These are phyloP conservation scores for Leccinum truebloodii DNA, from an alignment of 768 basidiomycete species.

Conservation along the genomic window DNA sequence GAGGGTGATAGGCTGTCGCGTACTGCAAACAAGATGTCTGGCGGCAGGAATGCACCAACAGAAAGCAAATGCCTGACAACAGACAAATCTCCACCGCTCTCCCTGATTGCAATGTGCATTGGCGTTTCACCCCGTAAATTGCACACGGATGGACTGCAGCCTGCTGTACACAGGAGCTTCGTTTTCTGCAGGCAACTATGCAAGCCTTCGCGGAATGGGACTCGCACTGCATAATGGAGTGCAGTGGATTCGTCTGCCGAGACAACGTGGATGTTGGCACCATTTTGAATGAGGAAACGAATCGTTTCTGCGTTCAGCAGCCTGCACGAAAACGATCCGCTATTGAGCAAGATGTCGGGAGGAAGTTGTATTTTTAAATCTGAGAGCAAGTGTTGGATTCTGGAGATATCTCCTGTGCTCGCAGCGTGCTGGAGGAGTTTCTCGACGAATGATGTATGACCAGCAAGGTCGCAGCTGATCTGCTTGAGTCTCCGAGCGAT, in stretches of 20 bases:
- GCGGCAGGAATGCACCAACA: neutral
- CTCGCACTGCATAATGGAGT: neutral
- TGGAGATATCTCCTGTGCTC: neutral
- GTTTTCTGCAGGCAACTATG: neutral
- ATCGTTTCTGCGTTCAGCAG: neutral
- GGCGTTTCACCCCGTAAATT: neutral
- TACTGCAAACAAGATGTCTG: neutral
- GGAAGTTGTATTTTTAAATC: neutral
- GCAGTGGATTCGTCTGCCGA: neutral
- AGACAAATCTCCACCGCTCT: neutral
- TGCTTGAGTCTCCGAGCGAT: neutral
- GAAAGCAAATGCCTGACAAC: neutral
- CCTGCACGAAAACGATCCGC: fast-evolving
- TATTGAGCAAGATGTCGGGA: neutral
- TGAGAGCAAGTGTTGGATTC: neutral
- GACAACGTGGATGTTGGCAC: neutral
- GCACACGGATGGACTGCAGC: neutral
- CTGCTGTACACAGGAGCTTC: neutral
- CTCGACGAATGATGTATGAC: neutral
- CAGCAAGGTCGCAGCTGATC: neutral
- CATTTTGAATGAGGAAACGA: neutral
- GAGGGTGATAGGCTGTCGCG: neutral
- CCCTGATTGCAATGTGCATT: neutral
- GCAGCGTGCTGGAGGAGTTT: neutral
- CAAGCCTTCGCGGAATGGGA: fast-evolving